A percentile compares a stretch with the other conserved stretches of the same genome.
Evolutionary conservation across 768 basidiomycete genomes (phyloP).

Genomic region (Mycena haematopus): DNA sequence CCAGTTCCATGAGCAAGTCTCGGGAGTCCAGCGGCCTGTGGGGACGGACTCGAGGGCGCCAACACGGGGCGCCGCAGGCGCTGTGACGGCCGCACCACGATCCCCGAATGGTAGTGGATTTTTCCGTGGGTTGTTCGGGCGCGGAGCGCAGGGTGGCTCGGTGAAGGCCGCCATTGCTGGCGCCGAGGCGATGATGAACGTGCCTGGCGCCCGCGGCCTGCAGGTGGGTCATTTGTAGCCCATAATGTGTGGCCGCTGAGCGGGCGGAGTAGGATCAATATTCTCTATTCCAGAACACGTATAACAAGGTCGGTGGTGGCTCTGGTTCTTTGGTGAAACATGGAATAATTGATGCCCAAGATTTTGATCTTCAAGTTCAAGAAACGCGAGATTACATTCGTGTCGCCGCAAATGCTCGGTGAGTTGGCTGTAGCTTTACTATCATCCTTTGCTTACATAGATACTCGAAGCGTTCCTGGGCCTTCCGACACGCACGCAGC

Average conservation of each 20-base stretch:
- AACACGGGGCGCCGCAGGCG: constrained; percentile 15
- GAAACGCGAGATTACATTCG: constrained; percentile 31
- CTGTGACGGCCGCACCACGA: neutral
- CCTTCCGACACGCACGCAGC: constrained; percentile 27
- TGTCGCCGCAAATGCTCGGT: constrained; percentile 29
- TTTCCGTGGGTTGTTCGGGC: constrained; percentile 26
- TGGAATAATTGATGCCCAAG: neutral
- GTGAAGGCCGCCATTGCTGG: constrained; percentile 20
- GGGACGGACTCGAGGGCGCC: constrained; percentile 1
- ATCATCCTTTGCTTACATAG: neutral
- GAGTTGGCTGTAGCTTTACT: neutral
- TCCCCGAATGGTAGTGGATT: constrained; percentile 10
- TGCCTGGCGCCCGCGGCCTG: constrained; percentile 7
- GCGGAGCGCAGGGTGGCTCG: neutral
- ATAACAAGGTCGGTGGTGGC: constrained; percentile 22
- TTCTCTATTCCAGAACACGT: constrained; percentile 27
- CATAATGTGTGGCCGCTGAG: neutral
- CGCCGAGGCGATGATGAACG: constrained; percentile 28
- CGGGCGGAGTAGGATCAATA: constrained; percentile 21
- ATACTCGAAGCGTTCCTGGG: constrained; percentile 1
- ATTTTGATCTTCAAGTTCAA: constrained; percentile 28
- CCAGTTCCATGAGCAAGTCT: constrained; percentile 1
- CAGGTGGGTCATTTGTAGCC: constrained; percentile 7
- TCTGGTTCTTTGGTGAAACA: neutral
- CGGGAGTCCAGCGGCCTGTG: neutral